phyloP scores from a whole-genome alignment of 345 rosid genomes.

The Boechera stricta region DNA sequence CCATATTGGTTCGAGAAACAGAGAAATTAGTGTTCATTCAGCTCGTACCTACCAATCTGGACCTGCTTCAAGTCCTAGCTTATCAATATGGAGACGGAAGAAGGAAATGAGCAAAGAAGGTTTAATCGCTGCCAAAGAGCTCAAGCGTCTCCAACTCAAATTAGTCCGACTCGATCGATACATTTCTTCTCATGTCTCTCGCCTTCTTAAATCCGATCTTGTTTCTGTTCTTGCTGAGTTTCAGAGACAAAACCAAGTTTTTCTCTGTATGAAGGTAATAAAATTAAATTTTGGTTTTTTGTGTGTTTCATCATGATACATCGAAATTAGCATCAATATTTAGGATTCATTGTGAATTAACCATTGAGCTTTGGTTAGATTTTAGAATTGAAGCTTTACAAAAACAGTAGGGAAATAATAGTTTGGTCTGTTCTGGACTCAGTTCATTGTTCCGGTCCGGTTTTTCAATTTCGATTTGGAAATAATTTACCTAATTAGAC shows the following conservation, averaged over 20 bases:
- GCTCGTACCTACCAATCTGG: conserved; percentile 39
- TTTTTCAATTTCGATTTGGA: neutral
- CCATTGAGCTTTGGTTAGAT: neutral
- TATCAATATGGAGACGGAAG: conserved; percentile 98
- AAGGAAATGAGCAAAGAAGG: conserved; percentile 93
- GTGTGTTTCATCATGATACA: neutral
- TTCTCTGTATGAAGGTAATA: conserved; percentile 87
- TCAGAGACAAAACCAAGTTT: conserved; percentile 89
- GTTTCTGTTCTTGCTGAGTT: conserved; percentile 84
- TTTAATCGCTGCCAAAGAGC: conserved; percentile 76
- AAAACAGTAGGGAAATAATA: no score
- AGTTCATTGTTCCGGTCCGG: neutral
- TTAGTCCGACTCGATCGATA: conserved; percentile 64
- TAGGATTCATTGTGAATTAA: neutral
- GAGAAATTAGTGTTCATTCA: conserved; percentile 1
- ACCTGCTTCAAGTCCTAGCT: conserved; percentile 76
- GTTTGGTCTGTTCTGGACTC: no score
- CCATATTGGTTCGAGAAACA: neutral
- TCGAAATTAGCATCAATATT: neutral
- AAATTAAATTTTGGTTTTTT: neutral
- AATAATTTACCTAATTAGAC: neutral
- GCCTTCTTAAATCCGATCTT: conserved; percentile 88
- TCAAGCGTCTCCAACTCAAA: conserved; percentile 71
- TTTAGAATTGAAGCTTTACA: neutral
- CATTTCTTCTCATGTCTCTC: conserved; percentile 71